Evolutionary conservation across 2,329 filamentous ascomycete genomes (phyloP).

Genomic region (Hymenoscyphus fructigenus): DNA sequence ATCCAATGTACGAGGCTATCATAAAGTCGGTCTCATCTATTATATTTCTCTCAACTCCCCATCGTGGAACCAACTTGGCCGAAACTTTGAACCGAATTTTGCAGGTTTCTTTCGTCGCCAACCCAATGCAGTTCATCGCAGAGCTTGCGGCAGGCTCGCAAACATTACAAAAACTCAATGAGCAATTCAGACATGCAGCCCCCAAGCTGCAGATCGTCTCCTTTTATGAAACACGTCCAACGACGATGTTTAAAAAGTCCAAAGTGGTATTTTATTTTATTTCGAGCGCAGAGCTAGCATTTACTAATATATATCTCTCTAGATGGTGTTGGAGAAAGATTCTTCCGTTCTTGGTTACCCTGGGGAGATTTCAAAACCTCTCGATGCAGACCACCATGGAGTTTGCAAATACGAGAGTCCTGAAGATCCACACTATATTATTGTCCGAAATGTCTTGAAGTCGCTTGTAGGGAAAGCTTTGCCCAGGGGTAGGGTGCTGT

Average conservation of each 20-base stretch:
- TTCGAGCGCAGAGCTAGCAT: not conserved
- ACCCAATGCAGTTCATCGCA: slow-evolving; percentile 38
- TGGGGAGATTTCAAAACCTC: slow-evolving; percentile 27
- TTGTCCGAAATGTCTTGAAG: slow-evolving; percentile 16
- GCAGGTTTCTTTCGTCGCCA: not conserved
- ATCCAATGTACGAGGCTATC: not conserved
- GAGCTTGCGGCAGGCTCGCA: slow-evolving; percentile 41
- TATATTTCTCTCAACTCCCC: slow-evolving; percentile 40
- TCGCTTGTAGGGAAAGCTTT: not conserved
- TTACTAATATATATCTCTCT: slow-evolving; percentile 14
- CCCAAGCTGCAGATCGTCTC: slow-evolving; percentile 41
- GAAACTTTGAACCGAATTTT: slow-evolving; percentile 19
- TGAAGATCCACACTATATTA: slow-evolving; percentile 23
- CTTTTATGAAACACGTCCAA: slow-evolving; percentile 46
- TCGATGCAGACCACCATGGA: slow-evolving; percentile 36
- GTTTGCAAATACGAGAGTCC: slow-evolving; percentile 34
- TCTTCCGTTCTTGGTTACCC: slow-evolving; percentile 35
- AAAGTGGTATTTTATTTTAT: not conserved
- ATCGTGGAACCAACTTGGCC: slow-evolving; percentile 26
- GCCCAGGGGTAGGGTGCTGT: not conserved
- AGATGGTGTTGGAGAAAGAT: slow-evolving; percentile 31
- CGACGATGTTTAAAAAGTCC: slow-evolving; percentile 13
- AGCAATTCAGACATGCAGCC: slow-evolving; percentile 43
- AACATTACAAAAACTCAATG: slow-evolving; percentile 42
- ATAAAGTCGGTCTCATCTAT: slow-evolving; percentile 29